Evolutionary conservation across 1,284 basidiomycete species (phyloP).

Genomic region (Hemileia vastatrix): DNA sequence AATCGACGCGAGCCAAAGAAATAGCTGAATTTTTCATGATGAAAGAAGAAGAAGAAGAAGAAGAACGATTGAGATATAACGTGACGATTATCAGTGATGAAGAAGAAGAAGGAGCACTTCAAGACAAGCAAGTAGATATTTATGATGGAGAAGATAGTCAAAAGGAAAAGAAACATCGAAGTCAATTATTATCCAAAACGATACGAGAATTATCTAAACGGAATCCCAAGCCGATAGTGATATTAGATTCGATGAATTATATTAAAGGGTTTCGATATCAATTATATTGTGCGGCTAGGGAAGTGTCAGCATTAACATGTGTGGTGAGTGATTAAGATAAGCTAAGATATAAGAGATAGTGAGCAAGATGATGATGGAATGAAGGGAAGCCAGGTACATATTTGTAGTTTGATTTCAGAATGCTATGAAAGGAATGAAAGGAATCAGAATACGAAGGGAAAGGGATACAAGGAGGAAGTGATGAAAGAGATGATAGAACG

Average conservation of each 20-base stretch:
- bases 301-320: conserved; percentile 12
- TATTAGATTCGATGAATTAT: conserved; percentile 21
- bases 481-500: conserved; percentile 9
- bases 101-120: too few relatives aligned
- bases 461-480: conserved; percentile 13
- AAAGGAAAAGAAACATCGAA: conserved; percentile 11
- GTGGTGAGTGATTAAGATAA: conserved; percentile 7
- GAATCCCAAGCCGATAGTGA: conserved; percentile 8
- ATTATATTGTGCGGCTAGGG: conserved; percentile 20
- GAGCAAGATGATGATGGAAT: too few relatives aligned
- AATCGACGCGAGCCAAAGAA: conserved; percentile 16
- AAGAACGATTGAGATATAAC: background rate
- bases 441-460: too few relatives aligned
- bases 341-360: too few relatives aligned
- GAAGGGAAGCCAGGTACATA: too few relatives aligned
- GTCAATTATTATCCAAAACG: conserved; percentile 8
- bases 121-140: background rate
- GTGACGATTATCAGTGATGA: conserved; percentile 12
- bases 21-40: conserved; percentile 12
- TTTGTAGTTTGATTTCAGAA: too few relatives aligned
- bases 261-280: conserved; percentile 24
- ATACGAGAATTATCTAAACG: conserved; percentile 14
- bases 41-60: background rate
- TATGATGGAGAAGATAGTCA: conserved; percentile 13
- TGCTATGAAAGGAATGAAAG: too few relatives aligned